Conservation (phyloP, 495 filamentous ascomycete genomes). For the Chaetomium tenue region DNA sequence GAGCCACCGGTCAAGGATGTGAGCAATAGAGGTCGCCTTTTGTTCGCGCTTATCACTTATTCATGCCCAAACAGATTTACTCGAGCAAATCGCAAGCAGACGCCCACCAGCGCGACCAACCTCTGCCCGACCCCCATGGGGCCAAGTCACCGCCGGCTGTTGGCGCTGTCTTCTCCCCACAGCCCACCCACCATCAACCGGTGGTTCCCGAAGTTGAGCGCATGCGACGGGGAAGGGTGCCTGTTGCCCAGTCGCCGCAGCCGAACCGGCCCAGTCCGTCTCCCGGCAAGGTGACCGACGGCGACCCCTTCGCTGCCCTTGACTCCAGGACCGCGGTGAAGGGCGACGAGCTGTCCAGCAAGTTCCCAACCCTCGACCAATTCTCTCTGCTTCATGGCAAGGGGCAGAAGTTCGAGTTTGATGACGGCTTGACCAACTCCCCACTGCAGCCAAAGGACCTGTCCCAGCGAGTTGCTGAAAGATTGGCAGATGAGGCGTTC, state of each 20-base stretch:
- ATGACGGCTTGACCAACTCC: slow-evolving; percentile 50
- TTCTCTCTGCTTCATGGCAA: slow-evolving; percentile 87
- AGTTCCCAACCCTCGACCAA: slow-evolving; percentile 90
- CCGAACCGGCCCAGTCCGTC: slow-evolving; percentile 67
- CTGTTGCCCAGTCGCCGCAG: slow-evolving; percentile 49
- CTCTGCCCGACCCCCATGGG: slow-evolving; percentile 30
- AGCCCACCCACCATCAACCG: slow-evolving; percentile 64
- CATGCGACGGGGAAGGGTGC: slow-evolving; percentile 86
- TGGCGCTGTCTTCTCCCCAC: slow-evolving; percentile 67
- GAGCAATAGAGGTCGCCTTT: slow-evolving; percentile 38
- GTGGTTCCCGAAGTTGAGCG: slow-evolving; percentile 87
- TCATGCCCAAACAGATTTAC: slow-evolving; percentile 67
- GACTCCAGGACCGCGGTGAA: slow-evolving; percentile 61
- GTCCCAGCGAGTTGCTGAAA: slow-evolving; percentile 72
- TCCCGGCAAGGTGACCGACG: slow-evolving; percentile 65
- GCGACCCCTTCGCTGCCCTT: slow-evolving; percentile 85
- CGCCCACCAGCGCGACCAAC: slow-evolving; percentile 28
- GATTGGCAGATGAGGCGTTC: slow-evolving; percentile 80
- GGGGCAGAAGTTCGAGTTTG: slow-evolving; percentile 86
- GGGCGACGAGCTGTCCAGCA: slow-evolving; percentile 71
- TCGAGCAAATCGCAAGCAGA: slow-evolving; percentile 57
- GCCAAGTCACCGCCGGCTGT: slow-evolving; percentile 55
- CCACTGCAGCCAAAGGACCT: slow-evolving; percentile 59
- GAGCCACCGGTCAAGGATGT: slow-evolving; percentile 92
- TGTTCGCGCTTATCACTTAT: slow-evolving; percentile 20